Percentiles rank a stretch among this genome's conserved stretches.
Conservation (phyloP, 257 asterid genomes). For the Jacaranda mimosifolia region DNA sequence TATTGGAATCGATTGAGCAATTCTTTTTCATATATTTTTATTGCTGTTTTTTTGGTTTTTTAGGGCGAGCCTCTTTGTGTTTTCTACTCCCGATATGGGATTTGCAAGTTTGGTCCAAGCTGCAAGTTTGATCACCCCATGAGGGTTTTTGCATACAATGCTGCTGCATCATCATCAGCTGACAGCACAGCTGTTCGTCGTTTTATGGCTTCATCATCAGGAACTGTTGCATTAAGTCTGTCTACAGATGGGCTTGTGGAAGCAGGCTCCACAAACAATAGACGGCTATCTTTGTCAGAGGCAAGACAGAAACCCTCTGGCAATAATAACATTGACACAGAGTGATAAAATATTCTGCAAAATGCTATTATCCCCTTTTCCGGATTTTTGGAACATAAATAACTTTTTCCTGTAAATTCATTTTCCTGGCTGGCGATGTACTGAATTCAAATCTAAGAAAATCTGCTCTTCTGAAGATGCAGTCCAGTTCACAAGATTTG, state of each 20-base stretch:
- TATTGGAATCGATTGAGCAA: neutral
- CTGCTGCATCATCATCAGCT: slow-evolving; percentile 66
- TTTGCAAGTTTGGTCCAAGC: slow-evolving; percentile 98
- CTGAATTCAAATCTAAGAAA: slow-evolving; percentile 59
- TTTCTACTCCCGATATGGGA: slow-evolving; percentile 95
- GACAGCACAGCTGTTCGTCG: slow-evolving; percentile 67
- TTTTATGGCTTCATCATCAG: slow-evolving; percentile 74
- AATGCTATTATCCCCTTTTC: slow-evolving; percentile 47
- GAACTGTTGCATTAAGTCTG: slow-evolving; percentile 68
- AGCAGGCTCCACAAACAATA: slow-evolving; percentile 66
- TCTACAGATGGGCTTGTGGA: slow-evolving; percentile 76
- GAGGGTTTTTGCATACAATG: slow-evolving; percentile 72
- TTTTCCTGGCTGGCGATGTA: slow-evolving; percentile 76
- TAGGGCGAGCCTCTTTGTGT: slow-evolving; percentile 94
- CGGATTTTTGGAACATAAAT: slow-evolving; percentile 62
- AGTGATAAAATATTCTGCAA: slow-evolving; percentile 61
- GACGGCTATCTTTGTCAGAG: slow-evolving; percentile 71
- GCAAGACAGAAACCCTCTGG: slow-evolving; percentile 79
- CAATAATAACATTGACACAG: slow-evolving; percentile 78
- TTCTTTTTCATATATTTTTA: slow-evolving; percentile 27
- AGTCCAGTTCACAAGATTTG: slow-evolving; percentile 63
- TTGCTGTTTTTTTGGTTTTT: slow-evolving; percentile 41
- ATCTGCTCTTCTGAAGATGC: slow-evolving; percentile 61
- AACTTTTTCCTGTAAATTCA: slow-evolving; percentile 73
- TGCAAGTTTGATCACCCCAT: slow-evolving; percentile 99